Base-by-base conservation (phyloP, 768 basidiomycete species). In the Tulasnella sp. region DNA sequence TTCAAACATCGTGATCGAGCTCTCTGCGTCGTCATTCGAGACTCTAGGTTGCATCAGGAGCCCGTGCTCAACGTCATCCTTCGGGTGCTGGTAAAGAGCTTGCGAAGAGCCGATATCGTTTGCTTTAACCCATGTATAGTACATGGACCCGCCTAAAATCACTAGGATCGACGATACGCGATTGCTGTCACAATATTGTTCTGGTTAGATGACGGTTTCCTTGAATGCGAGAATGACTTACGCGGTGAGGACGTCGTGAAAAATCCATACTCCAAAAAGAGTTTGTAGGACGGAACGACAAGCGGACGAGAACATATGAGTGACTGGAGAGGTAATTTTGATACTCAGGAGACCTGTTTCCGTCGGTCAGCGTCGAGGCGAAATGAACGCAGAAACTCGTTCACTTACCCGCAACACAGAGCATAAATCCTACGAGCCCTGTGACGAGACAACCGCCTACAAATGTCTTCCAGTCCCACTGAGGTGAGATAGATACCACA, bases 261-360 rank as follows among this genome's bases (percentile, higher is more conserved):
- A 94, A 19, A 92, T 80, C 84, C 84, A 88, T 26, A 92, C 89
- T 7, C 91, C 91, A 29, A 94, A 81, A 41, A 92, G 80, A 17
- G 91, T 93, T 79, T 95, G 93, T 29, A 95, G 81, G 22, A 94
- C 93, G 7, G 91, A 91, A 72, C 90, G 84, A 8, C 89, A 90
- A 35, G 92, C 90, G 75, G 85, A 89, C 17, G 88, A 88, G 80
- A 93, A 90, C 90, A 92, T 93, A 78, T 92, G 92, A 1, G 90
- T 92, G 69, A 94, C 85, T 5, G 91, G 91, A 72, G 88, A 90
- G 17, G 91, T 92, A 66, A 75, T 71, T 44, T 80, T 80, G 81
- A 94, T 91, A 77, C 89, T 90, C 74, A 94, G 81, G 75, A 92
- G 80, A 26, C 69, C 69, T 70, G 47, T 47, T 52, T 16, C 8